A percentile compares a stretch with the other conserved stretches of the same genome.
phyloP scores from a whole-genome alignment of 78 protist species.

The Tieghemostelium lacteum region DNA sequence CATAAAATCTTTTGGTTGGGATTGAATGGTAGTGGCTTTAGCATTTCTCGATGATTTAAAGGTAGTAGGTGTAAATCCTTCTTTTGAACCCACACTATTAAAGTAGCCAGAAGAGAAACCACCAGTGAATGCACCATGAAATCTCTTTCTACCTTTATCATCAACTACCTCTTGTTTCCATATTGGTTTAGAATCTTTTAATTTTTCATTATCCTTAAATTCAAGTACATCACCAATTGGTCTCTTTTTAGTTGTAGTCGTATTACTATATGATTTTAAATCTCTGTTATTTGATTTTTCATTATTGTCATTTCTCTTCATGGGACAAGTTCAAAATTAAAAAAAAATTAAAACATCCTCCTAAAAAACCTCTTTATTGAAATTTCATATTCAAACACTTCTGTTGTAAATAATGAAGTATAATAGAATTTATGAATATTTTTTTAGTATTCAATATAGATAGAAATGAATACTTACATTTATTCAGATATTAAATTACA shows the following conservation, averaged over 20 bases:
- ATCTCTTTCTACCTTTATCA: slow-evolving; percentile 88
- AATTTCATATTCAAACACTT: too few relatives aligned
- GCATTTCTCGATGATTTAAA: slow-evolving; percentile 72
- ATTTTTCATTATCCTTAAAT: slow-evolving; percentile 9
- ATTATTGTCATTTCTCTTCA: neutral
- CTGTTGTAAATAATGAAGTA: too few relatives aligned
- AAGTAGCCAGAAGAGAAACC: slow-evolving; percentile 98
- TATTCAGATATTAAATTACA: too few relatives aligned
- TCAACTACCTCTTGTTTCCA: slow-evolving; percentile 85
- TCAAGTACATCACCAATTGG: slow-evolving; percentile 10
- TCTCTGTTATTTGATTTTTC: neutral
- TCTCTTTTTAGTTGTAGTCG: neutral
- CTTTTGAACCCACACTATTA: slow-evolving; percentile 95
- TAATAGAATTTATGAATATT: too few relatives aligned
- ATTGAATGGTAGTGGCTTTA: neutral
- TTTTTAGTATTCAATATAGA: too few relatives aligned
- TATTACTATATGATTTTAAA: neutral
- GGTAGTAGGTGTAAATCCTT: slow-evolving; percentile 90
- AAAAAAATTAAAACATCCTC: too few relatives aligned
- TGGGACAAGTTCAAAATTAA: too few relatives aligned
- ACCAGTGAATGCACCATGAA: slow-evolving; percentile 99
- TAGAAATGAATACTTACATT: too few relatives aligned
- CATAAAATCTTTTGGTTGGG: slow-evolving; percentile 90
- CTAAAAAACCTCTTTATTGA: too few relatives aligned
- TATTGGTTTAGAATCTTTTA: slow-evolving; percentile 47